Evolutionary conservation across 306 rosid species (phyloP), one percentile per base, ranked within the genome.

Genomic region (Luffa aegyptiaca): DNA sequence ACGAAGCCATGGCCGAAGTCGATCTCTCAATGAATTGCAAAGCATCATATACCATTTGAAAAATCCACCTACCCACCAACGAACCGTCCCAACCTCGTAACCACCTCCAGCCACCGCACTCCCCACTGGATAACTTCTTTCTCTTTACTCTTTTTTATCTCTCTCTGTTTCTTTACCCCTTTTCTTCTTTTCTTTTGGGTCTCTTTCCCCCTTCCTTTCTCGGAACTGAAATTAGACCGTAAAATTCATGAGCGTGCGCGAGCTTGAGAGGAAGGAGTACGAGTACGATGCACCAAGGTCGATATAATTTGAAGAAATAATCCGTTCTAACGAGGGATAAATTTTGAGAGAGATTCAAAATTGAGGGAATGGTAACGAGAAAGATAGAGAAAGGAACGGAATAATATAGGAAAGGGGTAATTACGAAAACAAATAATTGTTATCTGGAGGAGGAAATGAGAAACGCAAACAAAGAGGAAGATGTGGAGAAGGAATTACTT

Each of bases 1-100:
- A 84, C 97, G 97, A 45, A 89, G 44, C 91, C 92, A 92, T 80
- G 94, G 90, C 86, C 75, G 98, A 57, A 92, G 78, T 87, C 92
- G 94, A 86, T 87, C 93, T 65, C 89, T 81, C 77, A 91, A 84
- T 21, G 90, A 82, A 69, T 81, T 76, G 83, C 98, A 94, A 86
- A 87, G 97, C 98, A 90, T 89, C 86, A 90, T 94, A 86, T 80
- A 79, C 61, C 59, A 73, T 71, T 71, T 71, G 76, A 41, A n/a
- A 41, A 39, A 36, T 18, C 45, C 76, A 70, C 76, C 75, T 0
- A 66, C 35, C 53, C 52, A 69, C 18, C 75, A 18, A 21, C 55
- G 55, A 70, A 44, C 75, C 52, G 75, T 69, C 14, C 75, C 44
- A 63, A 65, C 46, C 73, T 36, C 11, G 20, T 37, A 64, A 36